A percentile compares a stretch with the other conserved stretches of the same genome.
Conservation (phyloP, 2,329 filamentous ascomycete species). For the Pyricularia pennisetigena region DNA sequence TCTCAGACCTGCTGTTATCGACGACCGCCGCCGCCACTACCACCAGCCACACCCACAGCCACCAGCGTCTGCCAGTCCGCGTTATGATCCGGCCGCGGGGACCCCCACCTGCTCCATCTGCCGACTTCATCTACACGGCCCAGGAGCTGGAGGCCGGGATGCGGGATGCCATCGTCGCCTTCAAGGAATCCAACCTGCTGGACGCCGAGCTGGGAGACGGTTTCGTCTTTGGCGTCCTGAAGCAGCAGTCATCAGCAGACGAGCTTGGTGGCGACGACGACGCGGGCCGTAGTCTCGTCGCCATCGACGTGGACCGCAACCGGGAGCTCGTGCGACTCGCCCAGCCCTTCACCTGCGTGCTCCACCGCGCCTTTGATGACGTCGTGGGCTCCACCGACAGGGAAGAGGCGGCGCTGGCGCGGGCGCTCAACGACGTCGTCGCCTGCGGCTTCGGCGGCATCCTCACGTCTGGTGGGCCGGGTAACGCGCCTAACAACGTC, state of each 20-base stretch:
- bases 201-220: constrained; percentile 34
- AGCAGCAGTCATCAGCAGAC: not conserved
- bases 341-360: constrained; percentile 33
- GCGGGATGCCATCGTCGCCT: constrained; percentile 24
- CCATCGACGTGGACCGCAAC: constrained; percentile 31
- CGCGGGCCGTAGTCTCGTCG: constrained; percentile 6
- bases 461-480: constrained; percentile 41
- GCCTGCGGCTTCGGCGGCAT: constrained; percentile 38
- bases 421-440: constrained; percentile 24
- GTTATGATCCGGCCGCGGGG: constrained; percentile 46
- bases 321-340: constrained; percentile 29
- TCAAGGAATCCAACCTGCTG: constrained; percentile 28
- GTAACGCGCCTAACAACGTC: constrained; percentile 29
- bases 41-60: not conserved
- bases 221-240: constrained; percentile 45
- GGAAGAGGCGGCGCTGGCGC: constrained; percentile 6
- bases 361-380: constrained; percentile 47
- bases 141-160: constrained; percentile 31
- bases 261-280: not conserved
- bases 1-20: constrained; percentile 17
- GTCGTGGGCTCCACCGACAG: constrained; percentile 20
- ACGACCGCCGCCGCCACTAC: not conserved
- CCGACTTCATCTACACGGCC: constrained; percentile 39
- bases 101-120: constrained; percentile 13
- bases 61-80: constrained; percentile 30